Base-by-base conservation (phyloP, 176 grass and related monocot species). In the Bolboschoenus planiculmis region DNA sequence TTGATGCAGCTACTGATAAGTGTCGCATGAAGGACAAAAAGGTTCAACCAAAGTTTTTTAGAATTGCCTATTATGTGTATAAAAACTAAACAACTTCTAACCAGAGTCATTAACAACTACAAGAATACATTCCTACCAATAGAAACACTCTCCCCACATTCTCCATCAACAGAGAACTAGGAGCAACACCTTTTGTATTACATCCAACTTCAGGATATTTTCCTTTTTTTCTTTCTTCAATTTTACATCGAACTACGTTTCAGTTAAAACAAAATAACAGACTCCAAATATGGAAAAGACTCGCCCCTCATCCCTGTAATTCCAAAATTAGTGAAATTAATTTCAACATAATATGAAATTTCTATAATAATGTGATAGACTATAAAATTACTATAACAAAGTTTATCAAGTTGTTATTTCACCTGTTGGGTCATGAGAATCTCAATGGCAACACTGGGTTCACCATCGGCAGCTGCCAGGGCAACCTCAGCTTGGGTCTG, bases 401-500 rank as follows among this genome's bases (percentile, higher is more conserved):
- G 34, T 2, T 71, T 18, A 75, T 50, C 2, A 16, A 61, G 33
- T 79, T 26, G 29, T 31, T 59, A 61, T 53, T 85, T 26, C 85
- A 90, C 92, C 92, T 99, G 90, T 71, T 99, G 92, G 33, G 62
- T 95, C 96, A 91, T 95, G 29, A 99, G 89, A 83, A 99, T 99
- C 82, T 99, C 96, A 86, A 98, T 91, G 29, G 96, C 96, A 33
- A 98, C 90, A 90, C 83, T 93, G 24, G 96, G 89, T 88, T 98
- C 96, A 85, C 92, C 92, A 60, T 98, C 92, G 31, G 92, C 96
- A 10, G 96, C 96, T 40, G 96, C 88, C 54, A 98, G 87, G 78
- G 96, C 92, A 88, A 98, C 96, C 91, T 98, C 96, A 85, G 96
- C 89, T 56, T 95, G 88, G 48, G 92, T 95, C 92, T 98, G 84